Base-by-base conservation (phyloP, 1,284 basidiomycete genomes). In the Trametes versicolor region DNA sequence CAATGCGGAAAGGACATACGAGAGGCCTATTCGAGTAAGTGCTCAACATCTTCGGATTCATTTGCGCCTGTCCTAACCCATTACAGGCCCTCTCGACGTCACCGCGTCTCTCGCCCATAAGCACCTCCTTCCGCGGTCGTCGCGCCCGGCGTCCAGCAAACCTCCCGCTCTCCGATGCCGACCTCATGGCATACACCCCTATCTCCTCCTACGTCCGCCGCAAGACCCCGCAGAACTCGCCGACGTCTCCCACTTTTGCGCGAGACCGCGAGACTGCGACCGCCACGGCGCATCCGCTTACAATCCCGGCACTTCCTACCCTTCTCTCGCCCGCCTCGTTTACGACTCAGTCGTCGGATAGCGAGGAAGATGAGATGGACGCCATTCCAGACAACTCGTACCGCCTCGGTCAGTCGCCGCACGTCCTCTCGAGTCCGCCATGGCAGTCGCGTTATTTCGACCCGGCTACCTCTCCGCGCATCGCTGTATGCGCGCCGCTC, bases 201-300 rank as follows among this genome's bases (percentile, higher is more conserved):
- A 93, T 93, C 64, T 93, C 91, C 21, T 85, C 85, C 39, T 93
- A 90, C 67, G 87, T 91, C 48, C 89, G 91, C 65, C 87, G 91
- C 64, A 90, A 87, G 77, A 91, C 90, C 2, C 91, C 92, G 29
- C 86, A 87, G 66, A 82, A 85, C 41, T 92, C 91, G 17, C 91
- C 91, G 0, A 89, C 86, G 19, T 86, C 87, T 0, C 85, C 89
- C 15, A 84, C 84, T 29, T 92, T 90, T 74, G 66, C 65, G 65
- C 77, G 61, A 67, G 74, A 70, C 62, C 74, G 72, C 60, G 73
- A 63, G n/a, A 17, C 12, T 13, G 63, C 3, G 12, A 39, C 75
- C 60, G 75, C 77, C 59, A 74, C 79, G 41, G 73, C 81, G 79
- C 65, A 83, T 82, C 86, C 87, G 17, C 82, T 90, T 70, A 81